phyloP scores from a whole-genome alignment of 768 basidiomycete genomes.

The Imleria badia region DNA sequence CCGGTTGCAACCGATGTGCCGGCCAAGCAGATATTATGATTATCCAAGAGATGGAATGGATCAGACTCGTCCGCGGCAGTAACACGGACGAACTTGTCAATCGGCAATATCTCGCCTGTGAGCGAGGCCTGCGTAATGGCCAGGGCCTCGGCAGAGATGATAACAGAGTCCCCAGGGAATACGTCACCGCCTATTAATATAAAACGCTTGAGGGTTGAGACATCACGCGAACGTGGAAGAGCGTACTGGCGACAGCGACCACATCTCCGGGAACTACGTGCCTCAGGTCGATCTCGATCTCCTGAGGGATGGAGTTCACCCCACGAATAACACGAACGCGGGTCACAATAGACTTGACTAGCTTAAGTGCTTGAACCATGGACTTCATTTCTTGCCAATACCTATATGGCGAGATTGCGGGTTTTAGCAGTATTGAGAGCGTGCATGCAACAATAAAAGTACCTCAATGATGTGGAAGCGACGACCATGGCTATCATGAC shows the following conservation, averaged over 20 bases:
- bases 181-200: conserved; percentile 36
- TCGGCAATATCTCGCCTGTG: conserved; percentile 36
- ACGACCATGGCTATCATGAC: conserved; percentile 38
- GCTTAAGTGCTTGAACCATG: conserved; percentile 34
- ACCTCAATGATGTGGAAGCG: conserved; percentile 35
- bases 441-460: neutral
- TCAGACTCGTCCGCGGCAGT: conserved; percentile 15
- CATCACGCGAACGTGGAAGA: neutral
- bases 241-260: conserved; percentile 30
- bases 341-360: conserved; percentile 34
- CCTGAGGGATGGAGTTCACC: conserved; percentile 18
- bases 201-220: neutral
- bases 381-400: conserved; percentile 37
- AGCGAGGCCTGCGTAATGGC: conserved; percentile 37
- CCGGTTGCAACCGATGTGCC: conserved; percentile 36
- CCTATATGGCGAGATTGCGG: conserved; percentile 1
- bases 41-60: conserved; percentile 31
- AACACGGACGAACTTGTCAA: conserved; percentile 30
- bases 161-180: conserved; percentile 36
- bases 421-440: neutral
- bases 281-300: conserved; percentile 32
- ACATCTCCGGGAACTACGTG: conserved; percentile 35
- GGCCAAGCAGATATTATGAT: conserved; percentile 33
- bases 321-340: conserved; percentile 33
- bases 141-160: conserved; percentile 35